These are phyloP conservation scores for Globisporangium ultimum DNA, from an alignment of 352 stramenopile species.

Conservation along the genomic window DNA sequence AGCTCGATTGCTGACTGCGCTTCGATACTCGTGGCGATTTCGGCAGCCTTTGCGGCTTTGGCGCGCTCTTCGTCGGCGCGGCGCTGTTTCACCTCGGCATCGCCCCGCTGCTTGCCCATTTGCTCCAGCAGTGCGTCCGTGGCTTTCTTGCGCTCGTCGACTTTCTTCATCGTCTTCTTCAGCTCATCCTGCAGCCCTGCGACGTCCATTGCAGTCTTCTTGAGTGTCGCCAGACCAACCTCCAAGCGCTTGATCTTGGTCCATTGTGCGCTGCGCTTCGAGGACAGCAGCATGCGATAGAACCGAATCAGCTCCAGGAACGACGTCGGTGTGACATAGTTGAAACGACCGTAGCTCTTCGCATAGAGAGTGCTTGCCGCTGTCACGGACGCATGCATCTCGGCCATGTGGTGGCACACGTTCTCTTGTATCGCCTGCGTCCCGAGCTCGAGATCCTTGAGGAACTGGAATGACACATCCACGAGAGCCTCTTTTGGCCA, in stretches of 20 bases:
- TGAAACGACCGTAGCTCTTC: slow-evolving; percentile 71
- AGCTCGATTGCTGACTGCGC: slow-evolving; percentile 68
- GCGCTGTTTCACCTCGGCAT: slow-evolving; percentile 86
- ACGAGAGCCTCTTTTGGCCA: slow-evolving; percentile 89
- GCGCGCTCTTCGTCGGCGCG: slow-evolving; percentile 75
- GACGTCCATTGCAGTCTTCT: slow-evolving; percentile 81
- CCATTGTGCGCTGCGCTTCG: slow-evolving; percentile 50
- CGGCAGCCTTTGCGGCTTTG: slow-evolving; percentile 66
- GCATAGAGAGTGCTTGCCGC: slow-evolving; percentile 72
- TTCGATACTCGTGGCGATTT: slow-evolving; percentile 66
- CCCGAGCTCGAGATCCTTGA: slow-evolving; percentile 68
- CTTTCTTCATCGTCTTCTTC: slow-evolving; percentile 86
- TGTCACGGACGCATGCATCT: slow-evolving; percentile 89
- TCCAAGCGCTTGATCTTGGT: slow-evolving; percentile 80
- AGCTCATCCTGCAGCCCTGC: slow-evolving; percentile 80
- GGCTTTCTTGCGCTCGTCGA: slow-evolving; percentile 87
- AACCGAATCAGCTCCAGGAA: slow-evolving; percentile 93
- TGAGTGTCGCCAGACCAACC: slow-evolving; percentile 78
- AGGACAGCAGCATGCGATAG: slow-evolving; percentile 77
- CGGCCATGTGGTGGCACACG: slow-evolving; percentile 91
- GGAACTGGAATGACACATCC: slow-evolving; percentile 83
- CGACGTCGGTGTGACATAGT: slow-evolving; percentile 92
- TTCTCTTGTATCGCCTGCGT: slow-evolving; percentile 85
- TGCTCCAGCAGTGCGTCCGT: slow-evolving; percentile 87
- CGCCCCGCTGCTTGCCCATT: slow-evolving; percentile 87